A percentile compares a stretch with the other conserved stretches of the same genome.
These are phyloP conservation scores for Macrophomina phaseolina DNA, from an alignment of 2,329 filamentous ascomycete species.

Conservation along the genomic window DNA sequence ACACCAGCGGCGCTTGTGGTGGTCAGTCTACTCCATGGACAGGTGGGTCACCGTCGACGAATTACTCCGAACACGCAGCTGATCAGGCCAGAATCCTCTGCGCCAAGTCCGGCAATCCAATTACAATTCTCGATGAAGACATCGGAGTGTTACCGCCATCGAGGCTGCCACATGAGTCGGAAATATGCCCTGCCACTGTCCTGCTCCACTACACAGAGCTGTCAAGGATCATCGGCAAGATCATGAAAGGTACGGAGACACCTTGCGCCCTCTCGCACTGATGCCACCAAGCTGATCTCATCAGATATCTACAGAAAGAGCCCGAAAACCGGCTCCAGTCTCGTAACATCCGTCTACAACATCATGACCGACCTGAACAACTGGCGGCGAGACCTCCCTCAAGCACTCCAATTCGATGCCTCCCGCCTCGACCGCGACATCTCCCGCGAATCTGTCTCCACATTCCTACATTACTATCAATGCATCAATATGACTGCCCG, in stretches of 20 bases:
- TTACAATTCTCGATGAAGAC: constrained; percentile 62
- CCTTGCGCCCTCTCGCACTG: not conserved
- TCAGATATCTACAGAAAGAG: constrained; percentile 58
- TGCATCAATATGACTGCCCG: constrained; percentile 64
- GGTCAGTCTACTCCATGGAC: constrained; percentile 63
- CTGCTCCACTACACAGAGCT: constrained; percentile 60
- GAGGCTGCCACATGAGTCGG: constrained; percentile 44
- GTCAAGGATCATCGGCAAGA: constrained; percentile 59
- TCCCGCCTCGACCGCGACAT: constrained; percentile 48
- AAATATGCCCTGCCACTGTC: constrained; percentile 55
- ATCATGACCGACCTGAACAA: constrained; percentile 57
- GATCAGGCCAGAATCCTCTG: constrained; percentile 49
- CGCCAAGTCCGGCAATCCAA: constrained; percentile 61
- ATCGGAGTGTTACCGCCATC: constrained; percentile 53
- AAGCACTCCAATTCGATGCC: constrained; percentile 56
- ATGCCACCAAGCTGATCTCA: not conserved
- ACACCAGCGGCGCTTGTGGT: constrained; percentile 60
- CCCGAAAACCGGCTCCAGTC: constrained; percentile 52
- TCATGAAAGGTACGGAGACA: constrained; percentile 38
- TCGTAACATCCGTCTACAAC: constrained; percentile 58
- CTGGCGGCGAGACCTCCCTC: constrained; percentile 58
- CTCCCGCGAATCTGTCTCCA: constrained; percentile 58
- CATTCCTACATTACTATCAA: constrained; percentile 62
- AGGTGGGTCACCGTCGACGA: constrained; percentile 26
- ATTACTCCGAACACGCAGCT: constrained; percentile 3